These are phyloP conservation scores for Leishmania arabica DNA, from an alignment of 208 protist genomes.

Conservation along the genomic window DNA sequence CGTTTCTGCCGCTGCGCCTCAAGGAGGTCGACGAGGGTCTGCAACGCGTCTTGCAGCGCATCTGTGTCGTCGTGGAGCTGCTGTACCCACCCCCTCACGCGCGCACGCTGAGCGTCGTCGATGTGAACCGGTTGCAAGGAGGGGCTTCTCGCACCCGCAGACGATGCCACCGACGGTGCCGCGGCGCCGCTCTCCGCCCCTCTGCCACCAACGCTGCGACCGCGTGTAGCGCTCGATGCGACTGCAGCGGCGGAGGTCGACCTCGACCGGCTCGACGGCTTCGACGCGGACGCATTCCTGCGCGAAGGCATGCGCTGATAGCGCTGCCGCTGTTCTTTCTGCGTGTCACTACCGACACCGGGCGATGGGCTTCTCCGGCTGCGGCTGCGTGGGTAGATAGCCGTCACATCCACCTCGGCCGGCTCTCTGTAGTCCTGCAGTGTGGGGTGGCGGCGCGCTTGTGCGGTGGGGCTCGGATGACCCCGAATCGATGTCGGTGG, in stretches of 20 bases:
- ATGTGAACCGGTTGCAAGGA: constrained; percentile 27
- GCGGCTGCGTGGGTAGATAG: constrained; percentile 19
- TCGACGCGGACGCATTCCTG: background rate
- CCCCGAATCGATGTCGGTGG: background rate
- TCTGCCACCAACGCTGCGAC: background rate
- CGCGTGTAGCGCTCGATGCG: constrained; percentile 1
- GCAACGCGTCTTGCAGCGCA: constrained; percentile 66
- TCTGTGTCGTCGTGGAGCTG: constrained; percentile 52
- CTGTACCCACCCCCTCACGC: constrained; percentile 42
- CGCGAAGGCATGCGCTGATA: background rate
- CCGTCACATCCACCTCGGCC: constrained; percentile 22
- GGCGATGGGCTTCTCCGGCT: constrained; percentile 11
- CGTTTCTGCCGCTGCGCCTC: constrained; percentile 43
- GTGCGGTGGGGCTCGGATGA: background rate
- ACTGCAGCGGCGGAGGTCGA: constrained; percentile 1
- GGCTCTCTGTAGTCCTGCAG: constrained; percentile 6
- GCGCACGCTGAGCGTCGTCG: constrained; percentile 30
- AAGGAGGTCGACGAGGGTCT: constrained; percentile 63
- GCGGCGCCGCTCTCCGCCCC: background rate
- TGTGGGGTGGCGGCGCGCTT: background rate
- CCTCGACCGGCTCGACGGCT: background rate
- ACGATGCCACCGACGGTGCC: background rate
- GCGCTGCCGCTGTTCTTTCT: background rate
- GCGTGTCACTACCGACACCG: background rate
- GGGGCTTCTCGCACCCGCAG: background rate